Conservation (phyloP, 345 rosid species). For the Cardamine occulta region DNA sequence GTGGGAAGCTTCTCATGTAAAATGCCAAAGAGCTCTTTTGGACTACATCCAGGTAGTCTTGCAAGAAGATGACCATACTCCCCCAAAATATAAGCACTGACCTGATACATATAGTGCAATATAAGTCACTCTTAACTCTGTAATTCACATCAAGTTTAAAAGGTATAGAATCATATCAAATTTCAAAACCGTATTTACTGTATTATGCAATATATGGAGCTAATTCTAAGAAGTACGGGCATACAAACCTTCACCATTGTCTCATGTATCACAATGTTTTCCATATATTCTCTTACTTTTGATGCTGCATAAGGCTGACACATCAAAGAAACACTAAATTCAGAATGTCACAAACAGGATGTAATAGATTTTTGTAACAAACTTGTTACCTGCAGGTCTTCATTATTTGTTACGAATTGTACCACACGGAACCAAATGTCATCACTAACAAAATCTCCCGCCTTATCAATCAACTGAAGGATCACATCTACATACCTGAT, state of each 20-base stretch:
- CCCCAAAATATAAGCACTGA: constrained; percentile 95
- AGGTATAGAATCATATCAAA: not conserved
- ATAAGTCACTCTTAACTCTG: constrained; percentile 22
- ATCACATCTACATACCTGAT: constrained; percentile 97
- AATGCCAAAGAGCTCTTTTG: constrained; percentile 81
- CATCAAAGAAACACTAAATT: constrained; percentile 38
- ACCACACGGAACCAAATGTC: constrained; percentile 99
- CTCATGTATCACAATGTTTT: constrained; percentile 94
- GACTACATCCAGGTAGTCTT: constrained; percentile 94
- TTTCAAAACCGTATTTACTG: not conserved
- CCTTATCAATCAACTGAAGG: constrained; percentile 99
- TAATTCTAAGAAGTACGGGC: constrained; percentile 22
- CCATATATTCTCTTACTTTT: constrained; percentile 90
- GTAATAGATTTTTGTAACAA: not conserved
- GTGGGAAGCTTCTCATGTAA: constrained; percentile 98
- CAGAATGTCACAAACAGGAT: constrained; percentile 13
- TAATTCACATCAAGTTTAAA: not conserved
- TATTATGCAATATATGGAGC: constrained; percentile 7
- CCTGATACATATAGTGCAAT: constrained; percentile 52
- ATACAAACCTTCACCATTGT: constrained; percentile 95
- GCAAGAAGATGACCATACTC: constrained; percentile 97
- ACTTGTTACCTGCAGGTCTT: constrained; percentile 89
- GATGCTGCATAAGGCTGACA: constrained; percentile 94
- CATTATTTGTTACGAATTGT: constrained; percentile 97
- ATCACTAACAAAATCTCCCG: constrained; percentile 99